phyloP scores from a whole-genome alignment of 805 yeast species.

The Candida mattraensis region DNA sequence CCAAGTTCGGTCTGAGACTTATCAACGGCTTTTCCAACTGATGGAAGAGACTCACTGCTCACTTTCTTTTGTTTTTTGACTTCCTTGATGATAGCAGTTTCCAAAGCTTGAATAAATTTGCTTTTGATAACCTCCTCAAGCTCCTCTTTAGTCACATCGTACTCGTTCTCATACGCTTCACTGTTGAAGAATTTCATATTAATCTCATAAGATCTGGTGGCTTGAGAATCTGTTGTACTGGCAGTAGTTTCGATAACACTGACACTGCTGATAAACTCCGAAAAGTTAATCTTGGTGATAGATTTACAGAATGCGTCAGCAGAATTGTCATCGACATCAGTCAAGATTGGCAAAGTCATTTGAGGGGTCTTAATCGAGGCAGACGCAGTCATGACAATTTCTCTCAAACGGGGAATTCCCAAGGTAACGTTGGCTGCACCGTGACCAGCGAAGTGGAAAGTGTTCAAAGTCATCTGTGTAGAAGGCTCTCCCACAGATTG shows the following conservation, averaged over 20 bases:
- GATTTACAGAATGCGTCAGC: conserved; percentile 94
- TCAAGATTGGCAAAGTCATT: conserved; percentile 86
- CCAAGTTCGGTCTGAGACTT: conserved; percentile 48
- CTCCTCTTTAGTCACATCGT: conserved; percentile 80
- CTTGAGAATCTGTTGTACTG: conserved; percentile 42
- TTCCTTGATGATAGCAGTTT: conserved; percentile 73
- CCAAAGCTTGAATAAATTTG: conserved; percentile 69
- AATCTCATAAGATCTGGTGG: conserved; percentile 71
- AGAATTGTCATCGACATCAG: conserved; percentile 77
- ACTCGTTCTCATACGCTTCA: conserved; percentile 79
- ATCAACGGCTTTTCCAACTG: conserved; percentile 71
- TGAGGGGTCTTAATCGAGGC: conserved; percentile 97
- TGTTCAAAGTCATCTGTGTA: conserved; percentile 95
- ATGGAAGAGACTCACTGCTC: conserved; percentile 50
- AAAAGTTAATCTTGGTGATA: conserved; percentile 76
- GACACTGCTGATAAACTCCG: conserved; percentile 86
- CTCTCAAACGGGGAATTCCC: conserved; percentile 99
- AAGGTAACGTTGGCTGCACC: conserved; percentile 99
- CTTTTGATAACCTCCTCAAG: conserved; percentile 67
- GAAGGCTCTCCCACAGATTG: conserved; percentile 99
- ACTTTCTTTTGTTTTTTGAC: conserved; percentile 73
- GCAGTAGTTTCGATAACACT: conserved; percentile 88
- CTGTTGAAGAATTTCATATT: conserved; percentile 72
- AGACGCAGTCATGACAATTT: conserved; percentile 98
- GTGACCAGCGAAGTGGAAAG: conserved; percentile 99